phyloP scores from a whole-genome alignment of 495 filamentous ascomycete species.

The Cercophora newfieldiana region DNA sequence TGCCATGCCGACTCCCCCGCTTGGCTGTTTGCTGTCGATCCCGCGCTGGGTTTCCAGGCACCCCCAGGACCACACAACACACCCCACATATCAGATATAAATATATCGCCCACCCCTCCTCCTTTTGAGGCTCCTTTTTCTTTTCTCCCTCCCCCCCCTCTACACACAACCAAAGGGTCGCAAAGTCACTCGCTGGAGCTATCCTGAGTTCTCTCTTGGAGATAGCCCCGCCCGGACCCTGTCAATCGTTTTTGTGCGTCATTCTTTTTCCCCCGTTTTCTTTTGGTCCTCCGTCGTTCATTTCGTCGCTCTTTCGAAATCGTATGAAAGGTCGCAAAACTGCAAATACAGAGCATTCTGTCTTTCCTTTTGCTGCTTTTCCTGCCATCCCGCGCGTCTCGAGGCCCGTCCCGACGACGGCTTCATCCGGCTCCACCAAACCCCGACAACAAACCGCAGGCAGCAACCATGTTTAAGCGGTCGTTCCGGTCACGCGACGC shows the following conservation, averaged over 20 bases:
- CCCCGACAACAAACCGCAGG: slow-evolving; percentile 30
- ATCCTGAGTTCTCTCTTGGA: slow-evolving; percentile 43
- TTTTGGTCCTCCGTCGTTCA: slow-evolving; percentile 31
- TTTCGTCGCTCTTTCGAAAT: slow-evolving; percentile 52
- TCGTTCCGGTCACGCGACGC: slow-evolving; percentile 68
- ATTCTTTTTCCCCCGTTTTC: slow-evolving; percentile 36
- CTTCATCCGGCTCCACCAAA: slow-evolving; percentile 21
- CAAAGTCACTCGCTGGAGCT: slow-evolving; percentile 48
- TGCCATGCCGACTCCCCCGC: slow-evolving; percentile 19
- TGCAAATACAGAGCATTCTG: slow-evolving; percentile 23
- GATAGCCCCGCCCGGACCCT: slow-evolving; percentile 51
- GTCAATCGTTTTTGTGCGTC: slow-evolving; percentile 53
- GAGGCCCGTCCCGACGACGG: slow-evolving; percentile 22
- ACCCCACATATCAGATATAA: slow-evolving; percentile 37
- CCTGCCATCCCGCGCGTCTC: slow-evolving; percentile 35
- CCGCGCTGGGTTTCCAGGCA: slow-evolving; percentile 18
- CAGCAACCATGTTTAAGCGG: slow-evolving; percentile 76
- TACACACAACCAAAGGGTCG: slow-evolving; percentile 55
- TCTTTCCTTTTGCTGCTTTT: slow-evolving; percentile 33
- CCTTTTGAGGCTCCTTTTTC: slow-evolving; percentile 24
- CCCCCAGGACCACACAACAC: slow-evolving; percentile 13
- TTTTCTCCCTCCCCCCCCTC: slow-evolving; percentile 40
- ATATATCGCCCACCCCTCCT: slow-evolving; percentile 38
- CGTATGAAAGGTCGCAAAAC: slow-evolving; percentile 21
- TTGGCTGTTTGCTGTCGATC: slow-evolving; percentile 29